Base-by-base conservation (phyloP, 768 basidiomycete genomes). In the Amanita rimosa region DNA sequence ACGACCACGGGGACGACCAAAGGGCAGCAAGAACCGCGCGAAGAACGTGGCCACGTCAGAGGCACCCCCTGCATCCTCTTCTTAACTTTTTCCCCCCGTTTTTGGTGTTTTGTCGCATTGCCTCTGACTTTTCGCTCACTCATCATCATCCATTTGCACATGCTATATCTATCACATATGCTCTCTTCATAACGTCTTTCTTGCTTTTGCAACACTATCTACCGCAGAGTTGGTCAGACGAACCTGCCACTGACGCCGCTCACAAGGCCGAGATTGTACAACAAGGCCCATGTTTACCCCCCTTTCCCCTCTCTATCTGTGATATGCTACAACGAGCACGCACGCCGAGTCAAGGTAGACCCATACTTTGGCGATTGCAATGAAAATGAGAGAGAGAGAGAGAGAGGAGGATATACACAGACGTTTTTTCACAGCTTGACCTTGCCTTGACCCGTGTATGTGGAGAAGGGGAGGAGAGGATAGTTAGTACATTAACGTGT, bases 1-100 rank as follows among this genome's bases (percentile, higher is more conserved):
- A 53, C 63, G 81, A 11, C 78, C 82, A 0, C 67, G 83, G 37
- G 83, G 83, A 22, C 65, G 83, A 7, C 83, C 83, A 29, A 81
- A 79, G 56, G 83, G 83, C 2, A 85, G 83, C 59, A 83, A 81
- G 62, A 84, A 83, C 34, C 50, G 50, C 34, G 50, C 50, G 11
- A 51, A 51, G 35, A 38, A 16, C 29, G 33, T 40, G 13, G 38
- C 47, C 40, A 49, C 31, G 29, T 42, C 48, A 42, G 48, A 49
- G 33, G 48, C 48, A 27, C 48, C 48, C 3, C 48, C 48, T 19
- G 48, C 29, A 43, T 49, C 48, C 11, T 49, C 48, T 2, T 49
- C 48, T 13, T 49, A 36, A 16, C 26, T 29, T 29, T 34, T 39
- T 14, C 22, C 36, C 7, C 41, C 26, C 26, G 26, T 29, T 48